These are phyloP conservation scores for Vitellaria paradoxa DNA, from an alignment of 179 eudicot species.

Conservation along the genomic window DNA sequence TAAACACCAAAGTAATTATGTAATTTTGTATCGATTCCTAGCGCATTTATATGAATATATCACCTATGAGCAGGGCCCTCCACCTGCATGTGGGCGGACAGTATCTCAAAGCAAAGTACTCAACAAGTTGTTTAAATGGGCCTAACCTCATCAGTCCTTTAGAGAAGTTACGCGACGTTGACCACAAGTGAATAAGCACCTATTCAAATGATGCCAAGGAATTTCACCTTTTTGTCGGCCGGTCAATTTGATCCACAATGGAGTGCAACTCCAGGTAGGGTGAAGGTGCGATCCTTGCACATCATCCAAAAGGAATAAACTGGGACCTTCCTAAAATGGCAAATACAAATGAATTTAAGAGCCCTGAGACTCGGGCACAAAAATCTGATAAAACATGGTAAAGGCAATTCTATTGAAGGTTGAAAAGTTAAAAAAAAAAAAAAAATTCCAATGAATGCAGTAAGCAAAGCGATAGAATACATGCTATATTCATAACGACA, in stretches of 20 bases:
- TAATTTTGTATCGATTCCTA: constrained; percentile 17
- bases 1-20: constrained; percentile 14
- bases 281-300: not conserved
- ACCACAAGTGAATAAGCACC: not conserved
- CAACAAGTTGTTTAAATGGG: constrained; percentile 11
- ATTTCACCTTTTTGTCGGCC: not conserved
- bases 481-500: not conserved
- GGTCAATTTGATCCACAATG: not conserved
- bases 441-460: not conserved
- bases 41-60: constrained; percentile 15
- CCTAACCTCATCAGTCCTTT: not conserved
- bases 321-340: not conserved
- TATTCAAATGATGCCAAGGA: not conserved
- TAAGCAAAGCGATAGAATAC: not conserved
- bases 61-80: not conserved
- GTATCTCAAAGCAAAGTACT: constrained; percentile 14
- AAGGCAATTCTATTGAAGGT: not conserved
- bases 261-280: not conserved
- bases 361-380: not conserved
- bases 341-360: not conserved
- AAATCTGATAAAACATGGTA: not conserved
- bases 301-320: not conserved
- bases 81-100: constrained; percentile 10
- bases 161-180: not conserved
- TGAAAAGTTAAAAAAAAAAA: not conserved